These are phyloP conservation scores for Cupressus sempervirens DNA, from an alignment of 75 land plant genomes.

Conservation along the genomic window DNA sequence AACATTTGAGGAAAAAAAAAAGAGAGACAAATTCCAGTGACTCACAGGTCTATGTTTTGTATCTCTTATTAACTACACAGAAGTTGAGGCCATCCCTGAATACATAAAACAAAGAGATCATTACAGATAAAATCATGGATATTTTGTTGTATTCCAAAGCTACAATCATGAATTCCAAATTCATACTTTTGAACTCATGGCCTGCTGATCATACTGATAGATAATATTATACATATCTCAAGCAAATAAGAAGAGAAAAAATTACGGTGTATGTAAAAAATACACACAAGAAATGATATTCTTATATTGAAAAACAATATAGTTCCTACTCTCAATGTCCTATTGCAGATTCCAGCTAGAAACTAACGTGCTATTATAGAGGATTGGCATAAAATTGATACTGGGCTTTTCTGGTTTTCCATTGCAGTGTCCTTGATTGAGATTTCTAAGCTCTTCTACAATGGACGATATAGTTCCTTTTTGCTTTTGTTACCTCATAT, in stretches of 20 bases:
- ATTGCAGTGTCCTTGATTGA: neutral
- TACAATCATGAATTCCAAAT: neutral
- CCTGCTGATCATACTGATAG: neutral
- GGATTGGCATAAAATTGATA: neutral
- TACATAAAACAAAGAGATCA: neutral
- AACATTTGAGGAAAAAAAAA: neutral
- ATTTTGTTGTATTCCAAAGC: neutral
- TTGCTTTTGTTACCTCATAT: neutral
- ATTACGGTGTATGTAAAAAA: neutral
- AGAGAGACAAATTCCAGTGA: too few relatives aligned
- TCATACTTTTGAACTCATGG: neutral
- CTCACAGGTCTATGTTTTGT: neutral
- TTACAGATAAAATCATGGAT: neutral
- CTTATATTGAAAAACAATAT: neutral
- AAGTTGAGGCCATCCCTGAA: neutral
- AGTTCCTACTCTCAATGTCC: neutral
- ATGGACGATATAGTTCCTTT: neutral
- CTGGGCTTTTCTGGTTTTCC: neutral
- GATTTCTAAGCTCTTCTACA: neutral
- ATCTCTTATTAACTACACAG: neutral
- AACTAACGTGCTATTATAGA: neutral
- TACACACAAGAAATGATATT: neutral
- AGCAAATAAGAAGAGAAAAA: neutral
- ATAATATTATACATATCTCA: neutral
- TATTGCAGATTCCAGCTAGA: neutral